Conservation (phyloP, 2,329 filamentous ascomycete genomes). For the Talaromyces sp. region DNA sequence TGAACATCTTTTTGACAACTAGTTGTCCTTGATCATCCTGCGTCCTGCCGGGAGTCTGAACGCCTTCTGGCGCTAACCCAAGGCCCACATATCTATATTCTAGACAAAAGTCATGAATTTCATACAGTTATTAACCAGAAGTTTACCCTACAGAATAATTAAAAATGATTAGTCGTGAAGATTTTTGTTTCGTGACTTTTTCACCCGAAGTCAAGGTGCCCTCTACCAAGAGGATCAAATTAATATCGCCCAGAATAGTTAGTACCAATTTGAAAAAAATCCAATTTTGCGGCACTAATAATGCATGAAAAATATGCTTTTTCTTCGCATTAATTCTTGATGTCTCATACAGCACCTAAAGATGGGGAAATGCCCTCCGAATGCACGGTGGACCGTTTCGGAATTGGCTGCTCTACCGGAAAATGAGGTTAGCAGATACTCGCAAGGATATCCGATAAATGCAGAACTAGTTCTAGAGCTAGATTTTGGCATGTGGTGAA, state of each 20-base stretch:
- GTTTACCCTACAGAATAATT: not conserved
- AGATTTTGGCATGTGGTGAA: too few species aligned
- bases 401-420: not conserved
- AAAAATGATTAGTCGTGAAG: too few species aligned
- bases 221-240: too few species aligned
- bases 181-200: too few species aligned
- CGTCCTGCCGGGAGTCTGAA: not conserved
- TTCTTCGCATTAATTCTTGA: too few species aligned
- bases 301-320: too few species aligned
- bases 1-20: not conserved
- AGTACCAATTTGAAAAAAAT: too few species aligned
- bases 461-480: not conserved
- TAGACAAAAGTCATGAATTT: constrained; percentile 11
- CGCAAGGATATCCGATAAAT: not conserved
- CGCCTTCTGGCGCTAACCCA: not conserved
- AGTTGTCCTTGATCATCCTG: not conserved
- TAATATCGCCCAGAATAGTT: too few species aligned
- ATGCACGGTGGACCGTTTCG: not conserved
- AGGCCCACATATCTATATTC: constrained; percentile 27
- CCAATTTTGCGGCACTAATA: too few species aligned
- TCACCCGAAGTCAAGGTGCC: too few species aligned
- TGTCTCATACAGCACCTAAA: too few species aligned
- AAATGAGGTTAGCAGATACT: not conserved
- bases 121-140: not conserved
- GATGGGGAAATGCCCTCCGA: not conserved